Evolutionary conservation across 2,329 filamentous ascomycete species (phyloP).

Genomic region (Alternaria arborescens): DNA sequence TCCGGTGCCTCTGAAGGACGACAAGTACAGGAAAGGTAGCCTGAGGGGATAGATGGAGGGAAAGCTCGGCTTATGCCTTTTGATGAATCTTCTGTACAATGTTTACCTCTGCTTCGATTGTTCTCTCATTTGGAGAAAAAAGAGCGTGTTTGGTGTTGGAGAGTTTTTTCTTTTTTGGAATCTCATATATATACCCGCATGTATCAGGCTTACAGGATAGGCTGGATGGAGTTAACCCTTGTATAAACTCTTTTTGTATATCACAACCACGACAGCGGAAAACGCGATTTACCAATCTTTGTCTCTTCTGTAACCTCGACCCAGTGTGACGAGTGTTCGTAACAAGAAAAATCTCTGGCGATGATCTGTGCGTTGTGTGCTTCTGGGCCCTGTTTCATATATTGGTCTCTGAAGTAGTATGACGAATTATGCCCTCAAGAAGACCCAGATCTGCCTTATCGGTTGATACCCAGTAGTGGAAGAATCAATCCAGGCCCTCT

Average conservation of each 20-base stretch:
- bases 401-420: no score
- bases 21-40: conserved; percentile 18
- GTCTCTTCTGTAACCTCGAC: neutral
- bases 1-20: conserved; percentile 16
- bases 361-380: no score
- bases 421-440: no score
- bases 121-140: neutral
- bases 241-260: neutral
- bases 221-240: neutral
- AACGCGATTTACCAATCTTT: neutral
- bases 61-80: neutral
- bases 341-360: neutral
- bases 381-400: no score
- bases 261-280: neutral
- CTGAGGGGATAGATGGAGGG: neutral
- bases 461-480: no score
- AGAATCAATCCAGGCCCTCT: neutral
- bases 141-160: neutral
- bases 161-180: neutral
- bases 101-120: neutral
- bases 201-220: neutral
- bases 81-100: neutral
- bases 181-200: neutral
- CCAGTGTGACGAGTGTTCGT: neutral
- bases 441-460: no score